Conservation (phyloP, 176 grass and related monocot genomes). For the Eremochloa ophiuroides region DNA sequence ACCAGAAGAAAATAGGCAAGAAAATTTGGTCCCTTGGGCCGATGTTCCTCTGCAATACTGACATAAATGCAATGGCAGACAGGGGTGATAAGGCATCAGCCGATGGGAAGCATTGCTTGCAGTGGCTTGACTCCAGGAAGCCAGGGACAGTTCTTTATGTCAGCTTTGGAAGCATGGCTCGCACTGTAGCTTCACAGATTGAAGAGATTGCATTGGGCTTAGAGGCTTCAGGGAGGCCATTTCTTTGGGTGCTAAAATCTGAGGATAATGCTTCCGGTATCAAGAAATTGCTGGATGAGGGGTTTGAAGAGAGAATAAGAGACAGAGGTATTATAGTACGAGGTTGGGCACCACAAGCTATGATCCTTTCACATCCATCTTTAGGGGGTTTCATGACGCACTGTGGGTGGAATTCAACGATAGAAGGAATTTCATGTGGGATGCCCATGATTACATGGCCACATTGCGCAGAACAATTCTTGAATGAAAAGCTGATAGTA, state of each 20-base stretch:
- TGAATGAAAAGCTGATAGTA: conserved; percentile 44
- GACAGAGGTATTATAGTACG: conserved; percentile 25
- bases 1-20: conserved; percentile 13
- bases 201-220: conserved; percentile 2
- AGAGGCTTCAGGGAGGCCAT: conserved; percentile 36
- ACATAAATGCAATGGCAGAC: not conserved
- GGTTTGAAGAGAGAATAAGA: conserved; percentile 3
- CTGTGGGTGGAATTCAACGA: conserved; percentile 49
- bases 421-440: conserved; percentile 34
- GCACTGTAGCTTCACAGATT: not conserved
- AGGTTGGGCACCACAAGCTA: conserved; percentile 47
- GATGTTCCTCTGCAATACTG: conserved; percentile 25
- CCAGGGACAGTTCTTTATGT: conserved; percentile 21
- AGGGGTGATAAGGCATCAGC: conserved; percentile 22
- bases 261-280: not conserved
- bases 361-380: conserved; percentile 42
- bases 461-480: conserved; percentile 37
- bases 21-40: conserved; percentile 25
- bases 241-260: conserved; percentile 50
- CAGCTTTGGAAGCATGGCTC: conserved; percentile 37
- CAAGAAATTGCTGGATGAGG: conserved; percentile 12
- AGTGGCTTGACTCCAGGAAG: conserved; percentile 30
- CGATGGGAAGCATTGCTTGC: conserved; percentile 23
- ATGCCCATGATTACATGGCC: conserved; percentile 57
- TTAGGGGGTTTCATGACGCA: conserved; percentile 42